Conservation (phyloP, 139 green algal genomes). For the Trebouxia sp. region DNA sequence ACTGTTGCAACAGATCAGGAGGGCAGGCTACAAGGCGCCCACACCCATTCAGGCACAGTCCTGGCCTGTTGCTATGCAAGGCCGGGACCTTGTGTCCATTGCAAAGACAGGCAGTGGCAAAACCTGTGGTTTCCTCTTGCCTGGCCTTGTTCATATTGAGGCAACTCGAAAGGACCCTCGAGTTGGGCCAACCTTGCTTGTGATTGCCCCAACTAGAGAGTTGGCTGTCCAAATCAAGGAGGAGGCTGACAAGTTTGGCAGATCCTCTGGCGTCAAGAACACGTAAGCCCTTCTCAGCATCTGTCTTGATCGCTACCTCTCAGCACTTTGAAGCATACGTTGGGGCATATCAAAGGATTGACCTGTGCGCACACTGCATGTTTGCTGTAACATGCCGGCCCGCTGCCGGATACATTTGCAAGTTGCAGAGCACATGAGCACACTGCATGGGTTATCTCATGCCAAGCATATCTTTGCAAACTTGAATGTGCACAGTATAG, state of each 20-base stretch:
- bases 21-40: constrained; percentile 80
- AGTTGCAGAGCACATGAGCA: too few species aligned
- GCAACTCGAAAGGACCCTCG: constrained; percentile 70
- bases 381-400: too few species aligned
- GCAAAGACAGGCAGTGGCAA: constrained; percentile 92
- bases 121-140: constrained; percentile 88
- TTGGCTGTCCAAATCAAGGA: constrained; percentile 92
- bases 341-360: too few species aligned
- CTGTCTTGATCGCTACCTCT: not conserved
- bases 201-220: constrained; percentile 93
- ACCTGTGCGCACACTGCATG: too few species aligned
- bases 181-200: constrained; percentile 74
- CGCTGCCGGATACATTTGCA: too few species aligned
- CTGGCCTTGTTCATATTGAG: constrained; percentile 89
- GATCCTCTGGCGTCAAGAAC: constrained; percentile 72
- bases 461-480: too few species aligned
- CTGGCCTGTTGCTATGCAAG: constrained; percentile 89
- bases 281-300: constrained; percentile 57
- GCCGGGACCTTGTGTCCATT: constrained; percentile 82
- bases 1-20: constrained; percentile 60
- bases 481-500: too few species aligned
- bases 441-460: too few species aligned
- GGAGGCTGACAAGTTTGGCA: constrained; percentile 93
- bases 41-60: constrained; percentile 89
- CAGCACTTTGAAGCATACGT: too few species aligned